Evolutionary conservation across 2,329 filamentous ascomycete genomes (phyloP).

Genomic region (Furcasterigmium sp.): DNA sequence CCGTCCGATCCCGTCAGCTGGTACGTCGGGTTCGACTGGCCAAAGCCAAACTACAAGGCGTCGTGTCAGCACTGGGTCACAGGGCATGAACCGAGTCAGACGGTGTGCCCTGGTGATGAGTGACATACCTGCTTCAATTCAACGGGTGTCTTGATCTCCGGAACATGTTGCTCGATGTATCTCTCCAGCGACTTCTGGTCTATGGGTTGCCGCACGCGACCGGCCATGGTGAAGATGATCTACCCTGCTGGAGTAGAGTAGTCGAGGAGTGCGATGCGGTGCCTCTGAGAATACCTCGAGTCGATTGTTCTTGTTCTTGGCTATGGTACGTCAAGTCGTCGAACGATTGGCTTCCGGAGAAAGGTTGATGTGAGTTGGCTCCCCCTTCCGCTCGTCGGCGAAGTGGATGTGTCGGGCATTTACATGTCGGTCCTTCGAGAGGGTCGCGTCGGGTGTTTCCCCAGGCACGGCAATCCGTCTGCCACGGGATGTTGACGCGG

Average conservation of each 20-base stretch:
- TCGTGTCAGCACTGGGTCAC: background rate
- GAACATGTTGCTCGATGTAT: constrained; percentile 75
- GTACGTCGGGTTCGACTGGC: constrained; percentile 97
- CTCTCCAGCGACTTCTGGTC: constrained; percentile 72
- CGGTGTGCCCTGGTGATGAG: constrained; percentile 1
- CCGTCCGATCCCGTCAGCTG: constrained; percentile 71
- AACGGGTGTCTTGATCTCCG: constrained; percentile 75
- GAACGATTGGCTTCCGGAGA: too few species aligned
- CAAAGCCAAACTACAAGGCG: constrained; percentile 75
- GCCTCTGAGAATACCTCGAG: too few species aligned
- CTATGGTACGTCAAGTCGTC: too few species aligned
- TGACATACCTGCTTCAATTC: constrained; percentile 78
- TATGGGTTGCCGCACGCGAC: constrained; percentile 83
- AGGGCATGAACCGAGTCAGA: background rate
- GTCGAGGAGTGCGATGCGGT: too few species aligned
- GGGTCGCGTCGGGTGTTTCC: too few species aligned
- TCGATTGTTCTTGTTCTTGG: too few species aligned
- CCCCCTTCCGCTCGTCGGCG: too few species aligned
- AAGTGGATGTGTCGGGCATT: too few species aligned
- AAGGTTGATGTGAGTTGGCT: too few species aligned
- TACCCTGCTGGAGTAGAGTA: too few species aligned
- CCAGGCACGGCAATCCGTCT: too few species aligned
- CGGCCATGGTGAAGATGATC: constrained; percentile 62
- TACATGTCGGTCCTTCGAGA: too few species aligned
- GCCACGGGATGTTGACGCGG: background rate